A percentile compares a stretch with the other conserved stretches of the same genome.
Conservation (phyloP, 108 stramenopile species). For the Fistulifera pelliculosa region DNA sequence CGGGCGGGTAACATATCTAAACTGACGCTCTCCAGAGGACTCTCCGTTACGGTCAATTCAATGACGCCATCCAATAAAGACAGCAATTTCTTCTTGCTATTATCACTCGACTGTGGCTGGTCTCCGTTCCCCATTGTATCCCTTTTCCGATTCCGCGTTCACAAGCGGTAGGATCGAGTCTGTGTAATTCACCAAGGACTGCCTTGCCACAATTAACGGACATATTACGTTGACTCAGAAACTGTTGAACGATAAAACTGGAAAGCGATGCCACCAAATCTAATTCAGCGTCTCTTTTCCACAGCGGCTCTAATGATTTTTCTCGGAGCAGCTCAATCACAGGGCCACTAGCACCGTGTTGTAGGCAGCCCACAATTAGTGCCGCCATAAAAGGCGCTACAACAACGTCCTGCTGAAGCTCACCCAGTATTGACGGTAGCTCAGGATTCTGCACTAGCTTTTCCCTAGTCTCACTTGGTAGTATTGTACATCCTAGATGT, state of each 20-base stretch:
- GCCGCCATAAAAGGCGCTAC: conserved; percentile 6
- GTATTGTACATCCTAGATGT: conserved; percentile 1
- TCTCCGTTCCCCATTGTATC: neutral
- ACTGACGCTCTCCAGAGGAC: neutral
- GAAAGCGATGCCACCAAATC: conserved; percentile 22
- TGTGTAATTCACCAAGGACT: conserved; percentile 11
- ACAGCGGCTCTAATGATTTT: conserved; percentile 10
- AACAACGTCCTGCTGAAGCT: conserved; percentile 3
- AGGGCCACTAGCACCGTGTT: neutral
- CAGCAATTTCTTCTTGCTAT: neutral
- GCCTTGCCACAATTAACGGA: neutral
- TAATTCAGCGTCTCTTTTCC: conserved; percentile 10
- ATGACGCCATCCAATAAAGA: neutral
- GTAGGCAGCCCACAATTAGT: neutral
- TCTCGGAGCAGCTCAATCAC: neutral
- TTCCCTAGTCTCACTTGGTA: neutral
- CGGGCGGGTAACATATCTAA: conserved; percentile 41
- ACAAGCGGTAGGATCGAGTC: conserved; percentile 11
- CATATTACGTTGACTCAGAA: neutral
- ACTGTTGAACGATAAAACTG: conserved; percentile 8
- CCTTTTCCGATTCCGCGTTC: conserved; percentile 31
- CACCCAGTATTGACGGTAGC: conserved; percentile 1
- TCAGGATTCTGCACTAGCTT: neutral
- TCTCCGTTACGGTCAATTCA: neutral
- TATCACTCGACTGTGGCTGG: neutral